Evolutionary conservation across 116 monocot genomes (phyloP).

Genomic region (Papilionanthe hybrid): DNA sequence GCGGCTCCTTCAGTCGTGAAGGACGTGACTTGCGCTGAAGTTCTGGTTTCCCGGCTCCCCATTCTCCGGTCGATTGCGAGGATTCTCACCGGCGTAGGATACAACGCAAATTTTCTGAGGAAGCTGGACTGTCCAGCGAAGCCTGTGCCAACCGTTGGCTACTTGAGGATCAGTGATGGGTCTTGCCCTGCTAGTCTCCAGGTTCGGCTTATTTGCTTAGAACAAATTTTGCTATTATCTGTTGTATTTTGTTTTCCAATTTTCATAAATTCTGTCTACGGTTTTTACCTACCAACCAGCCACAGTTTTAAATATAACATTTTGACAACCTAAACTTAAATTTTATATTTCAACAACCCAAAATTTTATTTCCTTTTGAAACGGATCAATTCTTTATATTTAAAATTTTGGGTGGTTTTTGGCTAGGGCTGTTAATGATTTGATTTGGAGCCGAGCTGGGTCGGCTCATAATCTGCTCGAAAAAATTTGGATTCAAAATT

Average conservation of each 20-base stretch:
- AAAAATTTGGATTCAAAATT: no score
- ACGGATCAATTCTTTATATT: no score
- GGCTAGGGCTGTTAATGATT: no score
- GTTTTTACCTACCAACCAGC: no score
- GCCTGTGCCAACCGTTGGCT: constrained; percentile 12
- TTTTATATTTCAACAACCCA: no score
- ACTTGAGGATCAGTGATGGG: constrained; percentile 66
- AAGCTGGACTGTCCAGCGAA: constrained; percentile 1
- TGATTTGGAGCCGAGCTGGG: no score
- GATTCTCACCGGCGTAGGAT: constrained; percentile 12
- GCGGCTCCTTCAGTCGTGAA: neutral
- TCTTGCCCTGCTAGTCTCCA: constrained; percentile 60
- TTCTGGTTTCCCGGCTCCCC: constrained; percentile 35
- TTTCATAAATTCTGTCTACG: neutral
- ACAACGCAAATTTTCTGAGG: neutral
- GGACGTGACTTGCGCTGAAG: constrained; percentile 47
- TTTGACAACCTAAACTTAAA: no score
- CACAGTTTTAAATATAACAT: no score
- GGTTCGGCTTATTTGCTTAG: constrained; percentile 24
- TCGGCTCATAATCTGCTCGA: no score
- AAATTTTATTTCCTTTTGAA: no score
- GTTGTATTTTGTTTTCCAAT: neutral
- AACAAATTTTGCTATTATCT: neutral
- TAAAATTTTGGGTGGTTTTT: no score
- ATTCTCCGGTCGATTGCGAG: constrained; percentile 43